These are phyloP conservation scores for Nigrograna mackinnonii DNA, from an alignment of 2,329 filamentous ascomycete species.

Conservation along the genomic window DNA sequence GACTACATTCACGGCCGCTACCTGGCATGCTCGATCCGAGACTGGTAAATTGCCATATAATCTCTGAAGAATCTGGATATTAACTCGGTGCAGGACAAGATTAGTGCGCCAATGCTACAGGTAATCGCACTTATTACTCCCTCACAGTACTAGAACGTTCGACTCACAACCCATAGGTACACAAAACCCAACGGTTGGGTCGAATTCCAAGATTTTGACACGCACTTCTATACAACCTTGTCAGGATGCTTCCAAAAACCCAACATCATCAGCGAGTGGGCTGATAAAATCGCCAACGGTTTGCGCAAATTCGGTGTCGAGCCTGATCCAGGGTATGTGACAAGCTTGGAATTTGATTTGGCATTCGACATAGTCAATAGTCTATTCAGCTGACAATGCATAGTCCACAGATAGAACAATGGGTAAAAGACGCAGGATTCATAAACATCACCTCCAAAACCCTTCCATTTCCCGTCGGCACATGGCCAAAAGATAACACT, in stretches of 20 bases:
- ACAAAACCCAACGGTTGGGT: constrained; percentile 42
- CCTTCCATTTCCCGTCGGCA: constrained; percentile 23
- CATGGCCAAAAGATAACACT: constrained; percentile 28
- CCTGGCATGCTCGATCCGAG: constrained; percentile 30
- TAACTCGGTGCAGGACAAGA: constrained; percentile 13
- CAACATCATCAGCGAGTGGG: constrained; percentile 18
- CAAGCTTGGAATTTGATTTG: no score
- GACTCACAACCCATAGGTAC: constrained; percentile 24
- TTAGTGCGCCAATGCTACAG: constrained; percentile 28
- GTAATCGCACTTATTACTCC: constrained; percentile 19
- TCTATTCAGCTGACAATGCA: background rate
- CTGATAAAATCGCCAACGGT: constrained; percentile 35
- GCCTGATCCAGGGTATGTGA: constrained; percentile 39
- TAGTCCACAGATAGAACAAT: constrained; percentile 22
- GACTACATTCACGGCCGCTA: constrained; percentile 36
- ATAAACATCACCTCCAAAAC: constrained; percentile 19
- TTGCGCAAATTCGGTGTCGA: constrained; percentile 44
- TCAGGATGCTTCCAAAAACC: constrained; percentile 18
- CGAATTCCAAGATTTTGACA: constrained; percentile 33
- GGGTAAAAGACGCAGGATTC: constrained; percentile 28
- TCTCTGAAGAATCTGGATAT: constrained; percentile 19
- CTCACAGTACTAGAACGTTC: no score
- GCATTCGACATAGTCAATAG: background rate
- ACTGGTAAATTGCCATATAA: constrained; percentile 17
- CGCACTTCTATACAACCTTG: constrained; percentile 20